phyloP scores from a whole-genome alignment of 177 flowering plant genomes.

The Vitis hybrid region DNA sequence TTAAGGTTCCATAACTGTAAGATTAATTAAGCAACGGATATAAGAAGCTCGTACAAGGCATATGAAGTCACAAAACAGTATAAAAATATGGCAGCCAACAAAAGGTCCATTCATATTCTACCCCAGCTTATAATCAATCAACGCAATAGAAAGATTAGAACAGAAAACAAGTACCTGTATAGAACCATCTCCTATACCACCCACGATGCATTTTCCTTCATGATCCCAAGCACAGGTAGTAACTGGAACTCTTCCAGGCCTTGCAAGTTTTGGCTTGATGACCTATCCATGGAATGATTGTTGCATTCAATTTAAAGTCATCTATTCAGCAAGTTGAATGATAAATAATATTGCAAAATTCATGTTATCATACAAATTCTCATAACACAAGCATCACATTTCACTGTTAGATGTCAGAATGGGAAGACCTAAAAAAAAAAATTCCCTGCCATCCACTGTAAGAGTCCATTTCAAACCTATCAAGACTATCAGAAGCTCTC shows the following conservation, averaged over 20 bases:
- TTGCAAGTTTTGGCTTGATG: constrained; percentile 88
- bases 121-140: neutral
- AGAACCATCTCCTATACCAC: constrained; percentile 93
- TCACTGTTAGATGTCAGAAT: neutral
- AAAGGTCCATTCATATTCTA: neutral
- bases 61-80: neutral
- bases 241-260: constrained; percentile 93
- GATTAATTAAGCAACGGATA: neutral
- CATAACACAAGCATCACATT: neutral
- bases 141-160: neutral
- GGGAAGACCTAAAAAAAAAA: neutral
- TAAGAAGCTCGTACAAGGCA: constrained; percentile 4
- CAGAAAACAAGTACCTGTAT: constrained; percentile 57
- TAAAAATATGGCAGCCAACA: neutral
- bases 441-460: neutral
- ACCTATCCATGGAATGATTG: constrained; percentile 46
- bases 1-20: constrained; percentile 86
- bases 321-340: neutral
- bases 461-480: neutral
- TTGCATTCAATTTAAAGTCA: neutral
- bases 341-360: neutral
- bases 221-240: constrained; percentile 92
- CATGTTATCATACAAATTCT: neutral
- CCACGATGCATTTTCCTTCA: constrained; percentile 89
- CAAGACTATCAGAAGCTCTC: neutral